Base-by-base conservation (phyloP, 371 early-diverging fungal species). In the Chytridium lagenaria region DNA sequence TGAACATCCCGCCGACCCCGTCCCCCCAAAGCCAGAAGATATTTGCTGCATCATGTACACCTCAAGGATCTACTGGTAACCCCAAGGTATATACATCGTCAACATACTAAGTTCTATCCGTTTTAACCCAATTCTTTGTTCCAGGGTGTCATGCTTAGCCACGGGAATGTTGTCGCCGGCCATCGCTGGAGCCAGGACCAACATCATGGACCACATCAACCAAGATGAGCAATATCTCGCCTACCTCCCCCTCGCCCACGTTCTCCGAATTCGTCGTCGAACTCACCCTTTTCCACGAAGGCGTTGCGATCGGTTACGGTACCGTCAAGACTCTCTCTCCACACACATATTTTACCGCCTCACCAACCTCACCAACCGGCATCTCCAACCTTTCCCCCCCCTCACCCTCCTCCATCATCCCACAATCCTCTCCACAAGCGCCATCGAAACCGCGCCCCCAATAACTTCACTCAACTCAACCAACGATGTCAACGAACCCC, bases 221-320 rank as follows among this genome's bases (percentile, higher is more conserved):
- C n/a, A 31, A 1, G 57, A 67, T 12, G 93, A 92, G 73, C 76
- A 81, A 23, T 84, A 96, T 79, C 85, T 98, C 64, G 93, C 96
- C 1, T 98, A 95, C 79, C 85, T 99, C 61, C 99, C 99, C 2
- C 85, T 96, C 23, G 96, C 98, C 28, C 98, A 99, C 83, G 91
- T 87, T 57, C n/a, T 59, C 79, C 7, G 80, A 75, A 59, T 73
- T 74, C 55, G 30, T 40, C 5, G 67, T 61, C 37, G 94, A 96
- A 74, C 85, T 87, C 40, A 78, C 88, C 37, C 85, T 89, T 75
- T 74, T 95, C 12, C 90, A 88, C 77, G 87, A n/a, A n/a, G n/a
- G 96, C 68, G 83, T 91, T 30, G 79, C 85, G 15, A 87, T 99
- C 39, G 97, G 96, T n/a, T 99, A 96, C 83, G 98, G 93, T 50